phyloP scores from a whole-genome alignment of 2,329 filamentous ascomycete species.

The Raffaelea arxii region DNA sequence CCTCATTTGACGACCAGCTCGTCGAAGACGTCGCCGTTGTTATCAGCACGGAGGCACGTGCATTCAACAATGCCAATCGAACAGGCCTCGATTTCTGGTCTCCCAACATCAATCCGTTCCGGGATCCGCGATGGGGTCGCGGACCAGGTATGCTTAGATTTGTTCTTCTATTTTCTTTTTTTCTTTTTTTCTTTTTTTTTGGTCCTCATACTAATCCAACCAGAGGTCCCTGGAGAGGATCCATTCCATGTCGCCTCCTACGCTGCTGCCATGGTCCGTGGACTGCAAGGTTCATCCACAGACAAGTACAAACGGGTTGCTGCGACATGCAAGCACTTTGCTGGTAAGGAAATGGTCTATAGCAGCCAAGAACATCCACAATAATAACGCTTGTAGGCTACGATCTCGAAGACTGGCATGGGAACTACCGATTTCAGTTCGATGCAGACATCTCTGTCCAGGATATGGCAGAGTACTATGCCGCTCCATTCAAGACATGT shows the following conservation, averaged over 20 bases:
- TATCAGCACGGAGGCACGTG: slow-evolving; percentile 21
- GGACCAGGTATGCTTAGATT: no score
- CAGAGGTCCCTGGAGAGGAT: slow-evolving; percentile 20
- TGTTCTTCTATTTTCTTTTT: no score
- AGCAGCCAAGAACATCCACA: no score
- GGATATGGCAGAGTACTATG: slow-evolving; percentile 59
- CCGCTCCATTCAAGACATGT: slow-evolving; percentile 56
- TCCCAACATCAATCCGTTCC: slow-evolving; percentile 57
- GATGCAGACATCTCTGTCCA: slow-evolving; percentile 40
- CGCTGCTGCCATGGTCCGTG: slow-evolving; percentile 14
- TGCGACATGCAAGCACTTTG: slow-evolving; percentile 49
- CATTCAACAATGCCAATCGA: slow-evolving; percentile 20
- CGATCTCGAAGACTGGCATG: slow-evolving; percentile 35
- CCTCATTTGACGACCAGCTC: slow-evolving; percentile 22
- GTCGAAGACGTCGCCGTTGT: slow-evolving; percentile 14
- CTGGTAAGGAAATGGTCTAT: no score
- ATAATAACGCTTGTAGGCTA: no score
- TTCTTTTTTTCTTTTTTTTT: no score
- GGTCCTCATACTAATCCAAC: no score
- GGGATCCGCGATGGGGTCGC: slow-evolving; percentile 52
- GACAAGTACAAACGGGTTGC: no score
- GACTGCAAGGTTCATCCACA: slow-evolving; percentile 20
- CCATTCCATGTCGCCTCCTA: slow-evolving; percentile 13
- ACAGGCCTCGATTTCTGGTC: slow-evolving; percentile 47
- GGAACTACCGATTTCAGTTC: slow-evolving; percentile 31